A percentile compares a stretch with the other conserved stretches of the same genome.
phyloP scores from a whole-genome alignment of 768 basidiomycete genomes.

The Podaxis pistillaris region DNA sequence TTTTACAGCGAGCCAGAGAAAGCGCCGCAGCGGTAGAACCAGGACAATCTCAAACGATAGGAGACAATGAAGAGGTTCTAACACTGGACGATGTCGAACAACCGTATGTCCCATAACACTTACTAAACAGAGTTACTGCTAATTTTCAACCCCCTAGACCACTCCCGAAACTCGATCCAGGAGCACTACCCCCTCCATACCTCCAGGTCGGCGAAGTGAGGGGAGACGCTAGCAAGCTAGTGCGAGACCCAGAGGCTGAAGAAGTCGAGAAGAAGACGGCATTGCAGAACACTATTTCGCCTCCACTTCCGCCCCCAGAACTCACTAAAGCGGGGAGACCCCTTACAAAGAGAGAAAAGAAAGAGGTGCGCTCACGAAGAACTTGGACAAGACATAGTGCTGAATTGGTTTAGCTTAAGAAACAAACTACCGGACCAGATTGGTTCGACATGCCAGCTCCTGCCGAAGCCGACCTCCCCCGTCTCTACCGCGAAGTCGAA shows the following conservation, averaged over 20 bases:
- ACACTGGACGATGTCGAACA: constrained; percentile 37
- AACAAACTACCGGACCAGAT: constrained; percentile 69
- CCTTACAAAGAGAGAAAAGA: constrained; percentile 70
- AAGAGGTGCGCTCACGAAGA: constrained; percentile 47
- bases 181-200: constrained; percentile 61
- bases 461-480: constrained; percentile 73
- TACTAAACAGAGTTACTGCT: constrained; percentile 8
- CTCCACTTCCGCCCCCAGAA: constrained; percentile 62
- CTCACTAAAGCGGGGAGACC: constrained; percentile 60
- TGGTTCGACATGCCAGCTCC: constrained; percentile 93
- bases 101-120: constrained; percentile 28
- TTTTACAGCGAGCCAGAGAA: constrained; percentile 60
- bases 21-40: constrained; percentile 41
- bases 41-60: constrained; percentile 20
- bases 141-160: constrained; percentile 33
- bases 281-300: constrained; percentile 47
- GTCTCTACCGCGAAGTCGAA: constrained; percentile 82
- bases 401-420: constrained; percentile 50
- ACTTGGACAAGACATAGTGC: not conserved
- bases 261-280: constrained; percentile 50
- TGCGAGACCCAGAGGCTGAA: constrained; percentile 61
- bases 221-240: constrained; percentile 43
- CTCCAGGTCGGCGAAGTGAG: constrained; percentile 49
- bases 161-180: constrained; percentile 66
- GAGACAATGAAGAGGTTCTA: constrained; percentile 54